Evolutionary conservation across 176 grass and related monocot species (phyloP).

Genomic region (Saccharum spontaneum): DNA sequence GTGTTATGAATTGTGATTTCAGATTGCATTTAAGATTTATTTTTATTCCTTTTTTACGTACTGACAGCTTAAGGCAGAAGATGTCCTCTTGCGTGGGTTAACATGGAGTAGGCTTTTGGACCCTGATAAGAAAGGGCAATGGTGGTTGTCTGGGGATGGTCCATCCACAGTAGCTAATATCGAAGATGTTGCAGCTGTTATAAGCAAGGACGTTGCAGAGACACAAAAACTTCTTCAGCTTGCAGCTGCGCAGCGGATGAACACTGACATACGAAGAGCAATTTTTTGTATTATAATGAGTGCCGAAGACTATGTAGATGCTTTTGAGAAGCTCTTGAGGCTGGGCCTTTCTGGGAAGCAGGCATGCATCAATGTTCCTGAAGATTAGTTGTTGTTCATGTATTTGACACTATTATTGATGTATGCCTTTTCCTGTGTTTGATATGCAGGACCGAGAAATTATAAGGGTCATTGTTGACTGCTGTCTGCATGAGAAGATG

Average conservation of each 20-base stretch:
- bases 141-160: conserved; percentile 84
- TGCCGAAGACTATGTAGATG: conserved; percentile 84
- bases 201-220: conserved; percentile 68
- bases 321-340: conserved; percentile 96
- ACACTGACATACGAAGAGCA: conserved; percentile 82
- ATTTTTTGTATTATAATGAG: conserved; percentile 98
- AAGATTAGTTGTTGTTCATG: conserved; percentile 6
- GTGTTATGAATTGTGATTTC: conserved; percentile 1
- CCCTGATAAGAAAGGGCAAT: conserved; percentile 91
- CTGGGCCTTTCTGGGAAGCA: conserved; percentile 88
- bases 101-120: conserved; percentile 83
- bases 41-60: conserved; percentile 21
- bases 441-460: conserved; percentile 80
- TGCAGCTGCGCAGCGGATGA: conserved; percentile 85
- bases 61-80: conserved; percentile 72
- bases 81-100: conserved; percentile 69
- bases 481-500: conserved; percentile 91
- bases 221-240: conserved; percentile 86
- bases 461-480: conserved; percentile 89
- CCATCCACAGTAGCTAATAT: conserved; percentile 39
- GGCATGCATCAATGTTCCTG: conserved; percentile 27
- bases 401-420: conserved; percentile 22
- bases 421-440: conserved; percentile 23
- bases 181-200: conserved; percentile 57
- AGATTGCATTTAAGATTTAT: conserved; percentile 15